A percentile compares a stretch with the other conserved stretches of the same genome.
Conservation (phyloP, 1,284 basidiomycete species). For the Marasmius oreades region DNA sequence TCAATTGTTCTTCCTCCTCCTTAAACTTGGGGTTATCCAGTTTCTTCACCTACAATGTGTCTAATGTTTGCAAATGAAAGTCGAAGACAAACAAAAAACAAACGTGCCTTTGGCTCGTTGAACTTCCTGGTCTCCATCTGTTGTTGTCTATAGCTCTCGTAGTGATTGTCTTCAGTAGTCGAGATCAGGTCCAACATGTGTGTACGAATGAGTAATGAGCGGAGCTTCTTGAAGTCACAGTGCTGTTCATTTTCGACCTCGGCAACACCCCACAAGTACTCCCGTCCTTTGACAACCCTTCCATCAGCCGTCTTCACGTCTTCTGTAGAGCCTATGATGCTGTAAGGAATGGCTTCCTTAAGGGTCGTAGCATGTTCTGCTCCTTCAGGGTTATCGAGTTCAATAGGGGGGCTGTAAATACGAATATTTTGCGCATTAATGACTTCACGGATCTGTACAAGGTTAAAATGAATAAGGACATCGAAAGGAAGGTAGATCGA, state of each 20-base stretch:
- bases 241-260: constrained; percentile 99
- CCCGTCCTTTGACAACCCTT: constrained; percentile 92
- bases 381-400: constrained; percentile 81
- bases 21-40: constrained; percentile 99
- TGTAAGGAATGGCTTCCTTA: constrained; percentile 92
- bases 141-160: constrained; percentile 96
- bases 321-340: constrained; percentile 95
- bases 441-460: constrained; percentile 79
- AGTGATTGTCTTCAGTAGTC: constrained; percentile 95
- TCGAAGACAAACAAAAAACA: neutral
- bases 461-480: constrained; percentile 1
- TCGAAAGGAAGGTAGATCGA: constrained; percentile 8
- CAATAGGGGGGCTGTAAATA: constrained; percentile 92
- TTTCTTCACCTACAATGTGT: constrained; percentile 72
- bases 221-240: constrained; percentile 98
- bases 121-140: constrained; percentile 99
- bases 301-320: constrained; percentile 93
- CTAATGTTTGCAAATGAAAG: neutral
- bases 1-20: constrained; percentile 95
- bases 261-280: constrained; percentile 99
- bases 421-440: constrained; percentile 90
- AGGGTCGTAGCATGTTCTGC: constrained; percentile 90
- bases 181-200: constrained; percentile 99
- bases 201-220: constrained; percentile 93
- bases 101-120: constrained; percentile 82